Evolutionary conservation across 2,329 filamentous ascomycete species (phyloP).

Genomic region (Pseudocercospora pini-densiflorae): DNA sequence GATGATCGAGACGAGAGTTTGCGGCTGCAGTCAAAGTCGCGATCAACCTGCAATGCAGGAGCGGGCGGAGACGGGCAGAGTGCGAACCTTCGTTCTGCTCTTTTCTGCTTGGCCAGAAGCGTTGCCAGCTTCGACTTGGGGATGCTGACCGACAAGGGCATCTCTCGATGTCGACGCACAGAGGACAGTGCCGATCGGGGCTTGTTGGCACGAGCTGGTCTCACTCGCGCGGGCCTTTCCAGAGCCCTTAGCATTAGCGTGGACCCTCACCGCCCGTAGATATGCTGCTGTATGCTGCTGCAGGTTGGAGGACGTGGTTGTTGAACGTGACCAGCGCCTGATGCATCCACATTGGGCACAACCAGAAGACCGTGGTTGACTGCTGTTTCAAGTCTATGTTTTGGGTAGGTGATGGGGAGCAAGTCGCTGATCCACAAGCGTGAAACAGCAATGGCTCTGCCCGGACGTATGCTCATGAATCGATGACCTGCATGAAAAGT

Average conservation of each 20-base stretch:
- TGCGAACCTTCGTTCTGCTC: slow-evolving; percentile 6
- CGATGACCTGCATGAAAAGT: slow-evolving; percentile 6
- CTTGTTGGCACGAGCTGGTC: not conserved
- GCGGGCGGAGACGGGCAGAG: slow-evolving; percentile 6
- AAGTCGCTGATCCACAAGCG: not conserved
- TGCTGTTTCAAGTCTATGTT: not conserved
- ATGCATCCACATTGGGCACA: not conserved
- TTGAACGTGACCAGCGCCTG: not conserved
- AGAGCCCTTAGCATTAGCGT: not conserved
- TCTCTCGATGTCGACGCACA: not conserved
- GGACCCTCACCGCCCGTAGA: not conserved
- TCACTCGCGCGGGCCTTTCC: not conserved
- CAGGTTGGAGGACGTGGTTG: not conserved
- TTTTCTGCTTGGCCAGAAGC: not conserved
- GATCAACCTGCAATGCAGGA: slow-evolving; percentile 13
- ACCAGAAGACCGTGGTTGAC: not conserved
- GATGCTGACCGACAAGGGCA: not conserved
- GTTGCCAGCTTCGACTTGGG: not conserved
- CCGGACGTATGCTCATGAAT: not conserved
- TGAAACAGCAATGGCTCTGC: slow-evolving; percentile 7
- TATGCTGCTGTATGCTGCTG: not conserved
- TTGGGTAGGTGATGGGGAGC: not conserved
- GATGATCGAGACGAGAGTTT: slow-evolving; percentile 9
- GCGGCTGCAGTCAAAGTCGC: slow-evolving; percentile 11
- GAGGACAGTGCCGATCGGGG: not conserved